Conservation (phyloP, 495 filamentous ascomycete genomes). For the Lentithecium fluviatile region DNA sequence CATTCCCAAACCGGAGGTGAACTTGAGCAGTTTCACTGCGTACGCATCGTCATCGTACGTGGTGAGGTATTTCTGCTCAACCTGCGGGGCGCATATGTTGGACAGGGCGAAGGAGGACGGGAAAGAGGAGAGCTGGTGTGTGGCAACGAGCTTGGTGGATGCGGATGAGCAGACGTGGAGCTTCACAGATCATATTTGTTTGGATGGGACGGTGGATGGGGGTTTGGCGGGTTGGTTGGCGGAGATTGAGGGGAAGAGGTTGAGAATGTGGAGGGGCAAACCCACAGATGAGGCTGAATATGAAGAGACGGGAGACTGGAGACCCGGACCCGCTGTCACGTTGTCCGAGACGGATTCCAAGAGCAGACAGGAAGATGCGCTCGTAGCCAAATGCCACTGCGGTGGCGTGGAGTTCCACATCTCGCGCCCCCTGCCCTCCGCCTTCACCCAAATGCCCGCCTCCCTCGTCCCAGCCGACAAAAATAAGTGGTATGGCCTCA, state of each 20-base stretch:
- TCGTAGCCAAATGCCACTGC: conserved; percentile 48
- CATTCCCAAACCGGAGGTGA: conserved; percentile 40
- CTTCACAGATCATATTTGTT: conserved; percentile 49
- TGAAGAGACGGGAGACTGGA: conserved; percentile 4
- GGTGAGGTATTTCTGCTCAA: conserved; percentile 62
- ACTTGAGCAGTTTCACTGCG: conserved; percentile 33
- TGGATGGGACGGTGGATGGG: conserved; percentile 55
- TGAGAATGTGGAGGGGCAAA: conserved; percentile 17
- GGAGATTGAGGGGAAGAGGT: background rate
- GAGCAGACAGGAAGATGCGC: conserved; percentile 5
- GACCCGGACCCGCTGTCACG: background rate
- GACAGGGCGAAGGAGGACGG: conserved; percentile 5
- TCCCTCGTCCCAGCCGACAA: conserved; percentile 15
- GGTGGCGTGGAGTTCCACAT: conserved; percentile 50
- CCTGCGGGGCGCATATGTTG: conserved; percentile 62
- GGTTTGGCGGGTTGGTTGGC: conserved; percentile 50
- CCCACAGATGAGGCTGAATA: background rate
- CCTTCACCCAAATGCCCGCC: conserved; percentile 48
- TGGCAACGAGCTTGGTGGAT: conserved; percentile 43
- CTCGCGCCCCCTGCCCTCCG: conserved; percentile 45
- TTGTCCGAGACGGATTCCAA: background rate
- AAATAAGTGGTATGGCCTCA: conserved; percentile 48
- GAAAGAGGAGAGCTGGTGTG: conserved; percentile 40
- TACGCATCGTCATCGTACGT: conserved; percentile 52
- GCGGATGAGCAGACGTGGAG: conserved; percentile 43